Evolutionary conservation across 768 basidiomycete species (phyloP).

Genomic region (Boletus coccyginus): DNA sequence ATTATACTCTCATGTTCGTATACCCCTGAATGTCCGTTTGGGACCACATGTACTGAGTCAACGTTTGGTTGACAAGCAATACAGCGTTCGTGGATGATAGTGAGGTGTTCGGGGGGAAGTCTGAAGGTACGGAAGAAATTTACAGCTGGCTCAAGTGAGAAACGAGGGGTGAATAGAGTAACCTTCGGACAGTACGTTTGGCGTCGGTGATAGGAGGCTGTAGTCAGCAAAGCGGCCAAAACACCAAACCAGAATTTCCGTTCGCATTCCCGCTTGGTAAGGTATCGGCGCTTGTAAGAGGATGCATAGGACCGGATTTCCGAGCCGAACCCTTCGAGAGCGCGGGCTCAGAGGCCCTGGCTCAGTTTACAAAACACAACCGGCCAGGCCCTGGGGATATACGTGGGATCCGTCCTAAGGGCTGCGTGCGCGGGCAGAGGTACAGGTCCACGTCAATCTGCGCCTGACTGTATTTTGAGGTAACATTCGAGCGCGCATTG

Average conservation of each 20-base stretch:
- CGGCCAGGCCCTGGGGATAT: no score
- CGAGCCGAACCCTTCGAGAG: not conserved
- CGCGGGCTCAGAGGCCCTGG: no score
- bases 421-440: not conserved
- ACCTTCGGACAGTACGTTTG: not conserved
- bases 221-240: not conserved
- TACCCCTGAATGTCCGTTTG: not conserved
- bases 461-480: not conserved
- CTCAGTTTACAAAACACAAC: not conserved
- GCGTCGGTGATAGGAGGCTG: not conserved
- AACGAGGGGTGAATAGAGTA: conserved; percentile 1
- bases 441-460: not conserved
- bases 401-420: not conserved
- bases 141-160: conserved; percentile 19
- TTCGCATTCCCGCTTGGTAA: not conserved
- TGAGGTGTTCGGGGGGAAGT: conserved; percentile 4
- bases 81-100: conserved; percentile 35
- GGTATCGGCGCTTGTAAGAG: not conserved
- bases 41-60: conserved; percentile 16
- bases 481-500: not conserved
- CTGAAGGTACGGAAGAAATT: conserved; percentile 16
- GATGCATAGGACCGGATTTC: not conserved
- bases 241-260: not conserved
- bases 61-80: conserved; percentile 33
- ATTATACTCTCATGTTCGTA: not conserved